These are phyloP conservation scores for Thalassiosira profunda DNA, from an alignment of 108 stramenopile species.

Conservation along the genomic window DNA sequence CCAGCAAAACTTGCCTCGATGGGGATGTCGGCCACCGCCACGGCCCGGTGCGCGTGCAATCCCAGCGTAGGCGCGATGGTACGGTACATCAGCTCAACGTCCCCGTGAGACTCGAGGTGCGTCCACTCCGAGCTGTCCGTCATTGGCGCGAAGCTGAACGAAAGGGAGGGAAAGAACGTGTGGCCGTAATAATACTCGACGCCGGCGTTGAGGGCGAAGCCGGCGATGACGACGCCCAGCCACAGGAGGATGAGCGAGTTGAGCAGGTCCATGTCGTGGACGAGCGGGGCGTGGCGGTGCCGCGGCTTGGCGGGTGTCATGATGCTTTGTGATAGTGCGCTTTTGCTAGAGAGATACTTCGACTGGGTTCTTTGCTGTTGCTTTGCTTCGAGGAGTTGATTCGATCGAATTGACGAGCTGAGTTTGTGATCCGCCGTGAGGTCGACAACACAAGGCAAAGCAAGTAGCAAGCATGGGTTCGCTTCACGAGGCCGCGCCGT, in stretches of 20 bases:
- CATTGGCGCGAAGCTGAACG: constrained; percentile 9
- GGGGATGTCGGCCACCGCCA: constrained; percentile 23
- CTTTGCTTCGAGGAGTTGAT: too few relatives aligned
- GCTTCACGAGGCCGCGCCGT: too few relatives aligned
- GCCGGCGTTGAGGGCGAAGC: not conserved
- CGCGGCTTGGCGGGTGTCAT: too few relatives aligned
- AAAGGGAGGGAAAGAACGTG: constrained; percentile 6
- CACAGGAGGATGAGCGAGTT: constrained; percentile 7
- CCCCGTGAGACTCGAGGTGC: constrained; percentile 30
- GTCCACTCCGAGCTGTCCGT: constrained; percentile 13
- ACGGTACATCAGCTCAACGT: constrained; percentile 21
- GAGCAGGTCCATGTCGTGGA: constrained; percentile 10
- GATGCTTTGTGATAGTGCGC: too few relatives aligned
- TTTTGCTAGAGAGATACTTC: too few relatives aligned
- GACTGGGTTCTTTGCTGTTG: too few relatives aligned
- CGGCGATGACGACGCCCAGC: constrained; percentile 12
- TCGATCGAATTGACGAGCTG: too few relatives aligned
- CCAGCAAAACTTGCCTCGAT: too few relatives aligned
- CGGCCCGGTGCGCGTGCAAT: constrained; percentile 33
- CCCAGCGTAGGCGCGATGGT: constrained; percentile 12
- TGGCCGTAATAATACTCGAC: not conserved
- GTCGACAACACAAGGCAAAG: too few relatives aligned
- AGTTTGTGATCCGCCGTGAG: too few relatives aligned
- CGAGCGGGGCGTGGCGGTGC: constrained; percentile 13
- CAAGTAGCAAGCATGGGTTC: too few relatives aligned